Base-by-base conservation (phyloP, 1,284 basidiomycete species). In the Tylopilus sp. region DNA sequence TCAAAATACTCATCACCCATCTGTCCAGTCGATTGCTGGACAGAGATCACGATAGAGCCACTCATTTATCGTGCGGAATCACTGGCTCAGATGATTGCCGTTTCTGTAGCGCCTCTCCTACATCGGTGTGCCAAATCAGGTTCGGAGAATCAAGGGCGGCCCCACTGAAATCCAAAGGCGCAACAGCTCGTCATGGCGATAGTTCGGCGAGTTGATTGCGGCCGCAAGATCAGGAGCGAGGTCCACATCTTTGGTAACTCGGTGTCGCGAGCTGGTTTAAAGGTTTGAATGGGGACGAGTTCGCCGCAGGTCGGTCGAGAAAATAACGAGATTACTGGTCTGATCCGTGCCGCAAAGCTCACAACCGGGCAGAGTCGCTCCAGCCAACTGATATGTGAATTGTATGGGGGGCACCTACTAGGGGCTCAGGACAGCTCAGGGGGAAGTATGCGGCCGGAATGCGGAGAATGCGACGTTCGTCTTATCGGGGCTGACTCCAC, bases 401-500 rank as follows among this genome's bases (percentile, higher is more conserved):
- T 34, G 15, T 19, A 25, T 43, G 2, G 30, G 28, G 26, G 12
- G 40, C 19, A 15, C 28, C 30, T 23, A 37, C 38, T 30, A 39
- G 38, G 37, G 21, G 40, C 21, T 6, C 18, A 37, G n/a, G 16
- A 29, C 25, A 37, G 36, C 51, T 36, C 52, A 19, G 8, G 33
- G 13, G 16, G 16, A 16, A 34, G 25, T 18, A 7, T 35, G 43
- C 31, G 25, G 19, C 15, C 16, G 13, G 29, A 18, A 30, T 12
- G 19, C 34, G 21, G 42, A 41, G 53, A 29, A 28, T n/a, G 18
- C 2, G 26, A 26, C 6, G 18, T n/a, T 19, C 6, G 21, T 38
- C 44, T 46, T 49, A 50, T 57, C 44, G 21, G 18, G n/a, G 31
- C 5, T 26, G 6, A 44, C 41, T 42, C 46, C 33, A 48, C 41